A percentile compares a stretch with the other conserved stretches of the same genome.
These are phyloP conservation scores for Nymphaea colorata DNA, from an alignment of 164 flowering plant genomes.

Conservation along the genomic window DNA sequence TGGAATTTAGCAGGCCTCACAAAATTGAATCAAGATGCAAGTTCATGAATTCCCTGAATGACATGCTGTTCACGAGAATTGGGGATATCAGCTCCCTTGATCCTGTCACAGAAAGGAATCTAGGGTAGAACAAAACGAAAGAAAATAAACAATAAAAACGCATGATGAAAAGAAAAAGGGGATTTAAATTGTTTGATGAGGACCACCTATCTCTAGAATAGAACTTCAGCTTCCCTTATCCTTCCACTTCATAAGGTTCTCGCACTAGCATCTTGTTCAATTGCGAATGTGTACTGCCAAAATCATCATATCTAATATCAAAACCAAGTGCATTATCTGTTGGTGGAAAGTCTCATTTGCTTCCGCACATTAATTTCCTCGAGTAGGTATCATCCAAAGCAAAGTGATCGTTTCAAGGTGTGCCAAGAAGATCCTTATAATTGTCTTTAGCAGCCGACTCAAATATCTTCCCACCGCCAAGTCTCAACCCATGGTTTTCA, in stretches of 20 bases:
- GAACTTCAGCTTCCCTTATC: background rate
- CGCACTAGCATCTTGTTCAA: conserved; percentile 5
- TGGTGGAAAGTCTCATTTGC: conserved; percentile 3
- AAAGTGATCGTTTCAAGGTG: conserved; percentile 6
- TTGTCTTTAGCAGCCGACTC: conserved; percentile 3
- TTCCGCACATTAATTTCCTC: background rate
- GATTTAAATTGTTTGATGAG: too few relatives aligned
- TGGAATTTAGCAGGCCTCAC: too few relatives aligned
- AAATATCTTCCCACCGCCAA: background rate
- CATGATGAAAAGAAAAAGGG: too few relatives aligned
- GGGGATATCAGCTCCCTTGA: too few relatives aligned
- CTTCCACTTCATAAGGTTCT: conserved; percentile 14
- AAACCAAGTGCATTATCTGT: background rate
- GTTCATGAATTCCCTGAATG: too few relatives aligned
- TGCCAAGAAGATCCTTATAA: conserved; percentile 11
- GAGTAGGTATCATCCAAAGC: conserved; percentile 5
- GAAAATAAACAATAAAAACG: too few relatives aligned
- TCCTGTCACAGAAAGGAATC: too few relatives aligned
- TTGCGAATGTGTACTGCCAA: background rate
- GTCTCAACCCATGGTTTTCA: conserved; percentile 1
- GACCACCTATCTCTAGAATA: conserved; percentile 16
- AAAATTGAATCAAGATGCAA: too few relatives aligned
- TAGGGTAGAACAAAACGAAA: too few relatives aligned
- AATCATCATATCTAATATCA: background rate
- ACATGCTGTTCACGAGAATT: too few relatives aligned